Conservation (phyloP, 2,329 filamentous ascomycete genomes). For the Aureobasidium namibiae region DNA sequence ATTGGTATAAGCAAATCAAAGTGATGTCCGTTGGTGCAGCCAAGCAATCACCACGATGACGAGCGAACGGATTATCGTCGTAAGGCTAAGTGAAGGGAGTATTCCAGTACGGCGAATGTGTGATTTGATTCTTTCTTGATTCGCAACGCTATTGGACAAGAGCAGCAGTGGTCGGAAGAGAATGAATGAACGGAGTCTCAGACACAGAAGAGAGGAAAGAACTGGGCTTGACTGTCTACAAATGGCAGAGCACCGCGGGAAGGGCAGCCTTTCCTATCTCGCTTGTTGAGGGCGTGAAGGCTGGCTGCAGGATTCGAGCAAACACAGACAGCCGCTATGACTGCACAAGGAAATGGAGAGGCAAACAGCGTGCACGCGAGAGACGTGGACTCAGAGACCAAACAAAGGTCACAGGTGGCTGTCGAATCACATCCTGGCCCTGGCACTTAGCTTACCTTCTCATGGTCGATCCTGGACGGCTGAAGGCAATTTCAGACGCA, state of each 20-base stretch:
- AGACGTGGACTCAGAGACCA: slow-evolving; percentile 4
- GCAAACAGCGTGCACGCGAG: slow-evolving; percentile 11
- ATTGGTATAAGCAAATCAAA: background rate
- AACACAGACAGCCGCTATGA: slow-evolving; percentile 10
- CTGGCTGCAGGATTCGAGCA: slow-evolving; percentile 9
- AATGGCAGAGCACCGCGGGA: background rate
- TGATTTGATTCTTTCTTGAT: background rate
- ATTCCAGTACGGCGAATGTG: background rate
- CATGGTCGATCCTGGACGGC: background rate
- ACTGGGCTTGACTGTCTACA: background rate
- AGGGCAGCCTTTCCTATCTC: background rate
- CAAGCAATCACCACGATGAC: background rate
- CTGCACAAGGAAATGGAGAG: slow-evolving; percentile 4
- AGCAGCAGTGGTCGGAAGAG: background rate
- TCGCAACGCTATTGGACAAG: background rate
- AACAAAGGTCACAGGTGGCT: background rate
- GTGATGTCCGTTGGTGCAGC: background rate
- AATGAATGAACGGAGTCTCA: slow-evolving; percentile 5
- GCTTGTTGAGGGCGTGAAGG: slow-evolving; percentile 8
- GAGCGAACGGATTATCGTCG: background rate
- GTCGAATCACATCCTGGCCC: slow-evolving; percentile 10
- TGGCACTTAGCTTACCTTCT: background rate
- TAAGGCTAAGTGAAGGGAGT: background rate
- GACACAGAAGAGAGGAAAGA: slow-evolving; percentile 1
- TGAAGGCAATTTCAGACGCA: slow-evolving; percentile 9